phyloP scores from a whole-genome alignment of 192 early-diverging fungal species.

The Coemansia sp. region DNA sequence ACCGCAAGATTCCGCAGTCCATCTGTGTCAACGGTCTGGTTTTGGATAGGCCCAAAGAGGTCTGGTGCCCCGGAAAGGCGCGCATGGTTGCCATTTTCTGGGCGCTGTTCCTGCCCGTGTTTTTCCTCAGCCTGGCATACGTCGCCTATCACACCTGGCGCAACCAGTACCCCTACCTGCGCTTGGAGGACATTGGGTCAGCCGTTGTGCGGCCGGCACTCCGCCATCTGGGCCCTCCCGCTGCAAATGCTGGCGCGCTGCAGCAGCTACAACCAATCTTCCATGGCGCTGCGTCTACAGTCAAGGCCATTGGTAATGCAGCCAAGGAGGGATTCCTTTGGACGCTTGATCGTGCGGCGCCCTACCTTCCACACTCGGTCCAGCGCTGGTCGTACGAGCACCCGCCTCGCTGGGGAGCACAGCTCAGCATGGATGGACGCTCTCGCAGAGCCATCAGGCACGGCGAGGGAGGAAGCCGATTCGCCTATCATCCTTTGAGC shows the following conservation, averaged over 20 bases:
- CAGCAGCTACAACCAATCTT: slow-evolving; percentile 40
- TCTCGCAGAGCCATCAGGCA: slow-evolving; percentile 15
- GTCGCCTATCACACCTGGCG: slow-evolving; percentile 40
- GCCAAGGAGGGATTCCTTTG: slow-evolving; percentile 32
- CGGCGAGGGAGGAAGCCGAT: slow-evolving; percentile 18
- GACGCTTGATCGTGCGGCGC: slow-evolving; percentile 37
- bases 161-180: slow-evolving; percentile 35
- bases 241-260: slow-evolving; percentile 14
- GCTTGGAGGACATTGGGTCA: slow-evolving; percentile 40
- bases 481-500: slow-evolving; percentile 29
- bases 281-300: slow-evolving; percentile 33
- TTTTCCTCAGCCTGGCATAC: slow-evolving; percentile 35
- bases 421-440: slow-evolving; percentile 28
- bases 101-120: slow-evolving; percentile 30
- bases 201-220: slow-evolving; percentile 24
- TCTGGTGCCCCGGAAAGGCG: slow-evolving; percentile 65
- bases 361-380: slow-evolving; percentile 30
- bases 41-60: slow-evolving; percentile 53
- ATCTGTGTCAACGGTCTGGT: slow-evolving; percentile 74
- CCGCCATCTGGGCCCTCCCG: slow-evolving; percentile 8
- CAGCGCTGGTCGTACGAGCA: slow-evolving; percentile 51
- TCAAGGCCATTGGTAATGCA: slow-evolving; percentile 24
- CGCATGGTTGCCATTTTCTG: slow-evolving; percentile 36
- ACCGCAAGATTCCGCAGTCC: slow-evolving; percentile 84
- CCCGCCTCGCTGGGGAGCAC: slow-evolving; percentile 43